Base-by-base conservation (phyloP, 768 basidiomycete species). In the Lentinula sp. region DNA sequence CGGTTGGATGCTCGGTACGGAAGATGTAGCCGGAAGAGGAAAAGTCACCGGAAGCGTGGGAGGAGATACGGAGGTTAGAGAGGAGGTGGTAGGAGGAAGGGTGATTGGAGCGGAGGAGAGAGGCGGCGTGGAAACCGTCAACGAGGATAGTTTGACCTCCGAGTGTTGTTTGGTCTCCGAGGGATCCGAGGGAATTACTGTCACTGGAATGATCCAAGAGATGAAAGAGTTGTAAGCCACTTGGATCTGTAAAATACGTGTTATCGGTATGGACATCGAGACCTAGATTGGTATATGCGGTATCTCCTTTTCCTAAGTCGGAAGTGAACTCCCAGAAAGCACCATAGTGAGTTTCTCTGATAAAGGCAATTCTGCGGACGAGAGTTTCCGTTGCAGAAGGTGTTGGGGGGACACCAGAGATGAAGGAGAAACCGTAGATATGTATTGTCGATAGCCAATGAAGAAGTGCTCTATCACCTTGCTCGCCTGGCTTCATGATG, bases 251-350 rank as follows among this genome's bases (percentile, higher is more conserved):
- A 63, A 80, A 93, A 79, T 84, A 84, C 8, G 83, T 84, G 59
- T 82, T 83, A 64, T 84, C 83, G 13, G 83, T 84, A 70, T 99
- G 96, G 0, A 93, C 94, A 3, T 84, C 86, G 6, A 99, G 84
- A 0, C 88, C 89, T 49, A 96, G 74, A 5, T 87, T 91, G 4
- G 94, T 93, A 75, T 99, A 99, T 0, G 96, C 95, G 7, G 94
- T 90, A 71, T 99, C 96, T 11, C 94, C 94, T 67, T 89, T 93
- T 16, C 88, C 86, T 21, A 95, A 80, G 69, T 96, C 87, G 0
- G 95, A 85, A 0, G 94, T 97, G 68, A 98, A 96, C 68, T 98
- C 93, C 95, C 96, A 99, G 74, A 98, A 95, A 61, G 85, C 87
- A 37, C 95, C 96, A 76, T 79, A 80, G 69, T 82, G 79, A 0